Percentiles rank a stretch among this genome's conserved stretches.
phyloP scores from a whole-genome alignment of 2,329 filamentous ascomycete species.

The Sodiomyces alkalinus region DNA sequence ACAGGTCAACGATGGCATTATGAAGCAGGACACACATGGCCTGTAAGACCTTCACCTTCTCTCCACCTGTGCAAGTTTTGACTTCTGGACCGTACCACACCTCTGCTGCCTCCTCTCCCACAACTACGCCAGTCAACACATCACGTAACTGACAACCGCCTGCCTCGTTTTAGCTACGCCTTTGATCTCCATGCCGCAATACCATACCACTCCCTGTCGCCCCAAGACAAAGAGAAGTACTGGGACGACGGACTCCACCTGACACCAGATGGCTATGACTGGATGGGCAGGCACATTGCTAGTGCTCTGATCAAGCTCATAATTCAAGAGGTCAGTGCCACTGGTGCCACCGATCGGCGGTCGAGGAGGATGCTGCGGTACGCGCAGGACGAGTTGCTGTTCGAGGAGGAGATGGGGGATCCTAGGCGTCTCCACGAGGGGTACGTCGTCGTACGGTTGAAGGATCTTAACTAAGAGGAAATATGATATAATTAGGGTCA shows the following conservation, averaged over 20 bases:
- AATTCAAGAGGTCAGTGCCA: slow-evolving; percentile 7
- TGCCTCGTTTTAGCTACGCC: too few species aligned
- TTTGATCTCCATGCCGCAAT: slow-evolving; percentile 41
- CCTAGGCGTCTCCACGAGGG: slow-evolving; percentile 31
- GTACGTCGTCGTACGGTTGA: slow-evolving; percentile 37
- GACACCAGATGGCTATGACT: slow-evolving; percentile 41
- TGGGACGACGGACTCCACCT: slow-evolving; percentile 51
- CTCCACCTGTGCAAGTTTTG: too few species aligned
- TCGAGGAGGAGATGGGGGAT: slow-evolving; percentile 35
- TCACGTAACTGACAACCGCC: too few species aligned
- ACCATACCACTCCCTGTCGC: slow-evolving; percentile 34
- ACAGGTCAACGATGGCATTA: slow-evolving; percentile 37
- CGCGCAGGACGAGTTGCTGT: slow-evolving; percentile 22
- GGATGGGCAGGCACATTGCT: slow-evolving; percentile 44
- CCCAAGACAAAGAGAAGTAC: slow-evolving; percentile 28
- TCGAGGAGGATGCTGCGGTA: slow-evolving; percentile 12
- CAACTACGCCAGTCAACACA: neutral
- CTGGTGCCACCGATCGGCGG: slow-evolving; percentile 8
- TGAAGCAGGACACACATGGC: slow-evolving; percentile 27
- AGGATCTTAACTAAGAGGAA: slow-evolving; percentile 36
- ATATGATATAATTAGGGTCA: too few species aligned
- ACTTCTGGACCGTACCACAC: too few species aligned
- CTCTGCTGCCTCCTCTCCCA: neutral
- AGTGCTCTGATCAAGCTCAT: slow-evolving; percentile 33
- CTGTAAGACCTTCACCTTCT: slow-evolving; percentile 28